Percentiles rank a stretch among this genome's conserved stretches.
phyloP scores from a whole-genome alignment of 768 basidiomycete species.

The Leccinellum albellum region DNA sequence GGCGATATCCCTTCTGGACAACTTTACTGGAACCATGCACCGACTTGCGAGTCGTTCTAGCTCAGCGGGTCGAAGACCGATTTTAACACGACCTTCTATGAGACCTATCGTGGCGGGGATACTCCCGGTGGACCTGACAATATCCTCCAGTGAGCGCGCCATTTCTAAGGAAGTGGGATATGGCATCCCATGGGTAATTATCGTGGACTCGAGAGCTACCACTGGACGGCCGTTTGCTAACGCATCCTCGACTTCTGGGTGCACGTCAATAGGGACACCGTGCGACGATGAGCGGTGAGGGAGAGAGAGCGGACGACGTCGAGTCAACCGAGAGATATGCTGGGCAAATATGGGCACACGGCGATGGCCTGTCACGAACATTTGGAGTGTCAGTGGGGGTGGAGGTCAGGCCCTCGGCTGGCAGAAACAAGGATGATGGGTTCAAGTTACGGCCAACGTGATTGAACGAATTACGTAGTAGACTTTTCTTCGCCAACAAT shows the following conservation, averaged over 20 bases:
- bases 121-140: constrained; percentile 71
- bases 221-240: constrained; percentile 60
- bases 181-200: constrained; percentile 91
- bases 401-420: no score
- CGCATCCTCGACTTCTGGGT: constrained; percentile 83
- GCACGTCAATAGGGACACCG: constrained; percentile 56
- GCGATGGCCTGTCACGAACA: constrained; percentile 12
- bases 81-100: constrained; percentile 77
- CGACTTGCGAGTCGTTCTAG: constrained; percentile 65
- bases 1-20: constrained; percentile 80
- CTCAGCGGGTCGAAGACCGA: constrained; percentile 68
- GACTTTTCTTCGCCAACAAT: constrained; percentile 7
- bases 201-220: constrained; percentile 88
- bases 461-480: neutral
- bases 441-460: neutral
- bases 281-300: neutral
- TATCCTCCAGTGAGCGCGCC: constrained; percentile 65
- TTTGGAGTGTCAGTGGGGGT: constrained; percentile 4
- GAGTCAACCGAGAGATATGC: constrained; percentile 3
- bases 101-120: constrained; percentile 90
- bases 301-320: constrained; percentile 4
- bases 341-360: neutral
- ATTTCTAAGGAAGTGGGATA: constrained; percentile 73
- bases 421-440: neutral
- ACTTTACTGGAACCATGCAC: constrained; percentile 47